Conservation (phyloP, 2,329 filamentous ascomycete genomes). For the Clonostachys rhizophaga region DNA sequence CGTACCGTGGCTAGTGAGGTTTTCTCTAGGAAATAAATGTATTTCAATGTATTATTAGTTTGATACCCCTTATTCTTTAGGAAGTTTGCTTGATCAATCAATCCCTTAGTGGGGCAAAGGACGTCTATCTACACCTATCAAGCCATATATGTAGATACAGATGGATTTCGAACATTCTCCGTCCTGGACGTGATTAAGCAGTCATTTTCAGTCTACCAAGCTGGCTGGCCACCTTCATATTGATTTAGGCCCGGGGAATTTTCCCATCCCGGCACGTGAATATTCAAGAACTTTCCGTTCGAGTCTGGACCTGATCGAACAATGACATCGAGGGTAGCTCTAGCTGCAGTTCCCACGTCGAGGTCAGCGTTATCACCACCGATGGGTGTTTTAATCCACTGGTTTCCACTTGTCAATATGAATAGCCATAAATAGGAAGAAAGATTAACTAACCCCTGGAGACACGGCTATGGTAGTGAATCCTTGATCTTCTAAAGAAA, state of each 20-base stretch:
- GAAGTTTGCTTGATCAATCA: too few relatives aligned
- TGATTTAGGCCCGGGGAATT: not conserved
- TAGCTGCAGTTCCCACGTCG: slow-evolving; percentile 26
- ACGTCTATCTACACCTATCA: too few relatives aligned
- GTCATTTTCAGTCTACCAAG: slow-evolving; percentile 1
- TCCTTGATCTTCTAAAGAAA: slow-evolving; percentile 25
- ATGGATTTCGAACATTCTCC: too few relatives aligned
- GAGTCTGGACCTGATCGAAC: not conserved
- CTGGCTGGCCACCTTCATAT: slow-evolving; percentile 4
- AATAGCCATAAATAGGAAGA: not conserved
- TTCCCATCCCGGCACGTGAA: slow-evolving; percentile 8
- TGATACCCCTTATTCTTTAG: too few relatives aligned
- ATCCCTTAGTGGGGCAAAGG: too few relatives aligned
- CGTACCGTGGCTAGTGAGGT: too few relatives aligned
- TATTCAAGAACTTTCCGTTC: slow-evolving; percentile 8
- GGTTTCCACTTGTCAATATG: not conserved
- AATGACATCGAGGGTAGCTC: slow-evolving; percentile 8
- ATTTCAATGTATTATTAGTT: too few relatives aligned
- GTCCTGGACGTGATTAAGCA: too few relatives aligned
- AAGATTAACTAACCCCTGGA: slow-evolving; percentile 31
- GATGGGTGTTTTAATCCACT: slow-evolving; percentile 39
- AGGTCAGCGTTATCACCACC: slow-evolving; percentile 33
- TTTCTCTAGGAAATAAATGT: too few relatives aligned
- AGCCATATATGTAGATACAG: too few relatives aligned
- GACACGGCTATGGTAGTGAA: slow-evolving; percentile 34